Conservation (phyloP, 192 early-diverging fungal genomes). For the Haplosporangium gracile region DNA sequence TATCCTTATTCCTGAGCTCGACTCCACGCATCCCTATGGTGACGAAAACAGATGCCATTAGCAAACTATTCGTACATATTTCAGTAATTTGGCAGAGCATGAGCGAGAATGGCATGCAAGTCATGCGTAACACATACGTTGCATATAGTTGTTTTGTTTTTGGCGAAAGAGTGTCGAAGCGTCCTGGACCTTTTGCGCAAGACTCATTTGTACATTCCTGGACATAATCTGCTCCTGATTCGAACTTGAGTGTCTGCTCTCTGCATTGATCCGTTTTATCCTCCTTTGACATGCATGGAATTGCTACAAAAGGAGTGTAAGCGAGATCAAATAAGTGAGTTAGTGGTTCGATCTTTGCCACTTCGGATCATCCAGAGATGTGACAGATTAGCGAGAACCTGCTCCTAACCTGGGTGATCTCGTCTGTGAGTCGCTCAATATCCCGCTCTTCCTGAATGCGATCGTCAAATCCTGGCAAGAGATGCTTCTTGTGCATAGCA, state of each 20-base stretch:
- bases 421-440: constrained; percentile 85
- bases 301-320: constrained; percentile 62
- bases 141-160: constrained; percentile 88
- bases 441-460: constrained; percentile 79
- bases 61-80: not conserved
- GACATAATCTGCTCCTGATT: constrained; percentile 77
- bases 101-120: not conserved
- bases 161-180: constrained; percentile 86
- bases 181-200: constrained; percentile 93
- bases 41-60: not conserved
- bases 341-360: not conserved
- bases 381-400: too few species aligned
- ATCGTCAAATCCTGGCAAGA: constrained; percentile 97
- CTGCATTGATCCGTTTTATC: constrained; percentile 80
- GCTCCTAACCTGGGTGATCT: constrained; percentile 82
- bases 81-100: not conserved
- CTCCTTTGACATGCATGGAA: constrained; percentile 85
- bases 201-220: constrained; percentile 89
- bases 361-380: too few species aligned
- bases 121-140: constrained; percentile 67
- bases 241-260: constrained; percentile 59
- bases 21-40: constrained; percentile 47
- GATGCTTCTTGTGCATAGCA: constrained; percentile 86
- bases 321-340: not conserved
- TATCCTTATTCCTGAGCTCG: constrained; percentile 53